A percentile compares a stretch with the other conserved stretches of the same genome.
phyloP scores from a whole-genome alignment of 2,329 filamentous ascomycete genomes.

The Fusarium sp. region DNA sequence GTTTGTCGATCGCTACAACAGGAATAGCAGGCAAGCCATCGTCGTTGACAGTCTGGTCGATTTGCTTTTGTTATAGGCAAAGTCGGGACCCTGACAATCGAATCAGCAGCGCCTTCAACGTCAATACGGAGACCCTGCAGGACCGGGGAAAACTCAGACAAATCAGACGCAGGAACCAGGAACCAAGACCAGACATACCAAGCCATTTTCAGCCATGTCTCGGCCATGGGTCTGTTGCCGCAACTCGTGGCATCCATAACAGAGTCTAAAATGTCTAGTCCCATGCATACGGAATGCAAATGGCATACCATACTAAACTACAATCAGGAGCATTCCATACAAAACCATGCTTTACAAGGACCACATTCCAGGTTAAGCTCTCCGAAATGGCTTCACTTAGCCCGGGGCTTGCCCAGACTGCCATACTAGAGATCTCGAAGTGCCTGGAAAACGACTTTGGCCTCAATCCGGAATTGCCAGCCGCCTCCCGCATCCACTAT shows the following conservation, averaged over 20 bases:
- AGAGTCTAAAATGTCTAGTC: conserved; percentile 15
- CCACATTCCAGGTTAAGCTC: conserved; percentile 37
- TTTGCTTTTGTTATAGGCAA: background rate
- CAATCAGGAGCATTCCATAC: conserved; percentile 33
- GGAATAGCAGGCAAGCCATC: conserved; percentile 3
- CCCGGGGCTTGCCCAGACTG: conserved; percentile 32
- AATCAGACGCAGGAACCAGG: conserved; percentile 35
- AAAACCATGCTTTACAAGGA: conserved; percentile 8
- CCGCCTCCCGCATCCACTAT: background rate
- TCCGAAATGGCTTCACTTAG: conserved; percentile 26
- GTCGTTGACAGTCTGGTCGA: background rate
- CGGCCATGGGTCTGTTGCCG: conserved; percentile 14
- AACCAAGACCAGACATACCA: conserved; percentile 18
- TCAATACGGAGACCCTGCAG: conserved; percentile 1
- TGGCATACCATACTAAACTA: conserved; percentile 19
- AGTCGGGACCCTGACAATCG: conserved; percentile 19
- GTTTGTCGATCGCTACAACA: background rate
- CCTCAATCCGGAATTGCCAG: conserved; percentile 27
- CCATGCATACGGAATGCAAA: conserved; percentile 29
- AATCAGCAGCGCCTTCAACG: conserved; percentile 1
- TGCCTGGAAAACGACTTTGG: conserved; percentile 10
- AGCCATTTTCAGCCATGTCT: background rate
- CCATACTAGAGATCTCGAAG: conserved; percentile 23
- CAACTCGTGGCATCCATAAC: conserved; percentile 14
- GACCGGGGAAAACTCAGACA: background rate